phyloP scores from a whole-genome alignment of 805 yeast species.

The Candida ponderosae region DNA sequence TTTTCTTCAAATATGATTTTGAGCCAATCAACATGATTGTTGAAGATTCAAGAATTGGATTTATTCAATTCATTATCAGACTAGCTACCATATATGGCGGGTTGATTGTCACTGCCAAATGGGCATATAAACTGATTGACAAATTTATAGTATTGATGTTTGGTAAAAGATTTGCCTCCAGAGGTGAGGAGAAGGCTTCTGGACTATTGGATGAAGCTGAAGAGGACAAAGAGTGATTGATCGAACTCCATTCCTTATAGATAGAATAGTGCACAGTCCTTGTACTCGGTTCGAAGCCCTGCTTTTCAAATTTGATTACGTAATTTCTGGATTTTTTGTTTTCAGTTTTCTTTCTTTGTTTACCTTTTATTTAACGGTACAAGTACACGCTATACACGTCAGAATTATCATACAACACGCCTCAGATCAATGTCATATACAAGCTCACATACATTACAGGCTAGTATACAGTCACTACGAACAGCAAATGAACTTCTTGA shows the following conservation, averaged over 20 bases:
- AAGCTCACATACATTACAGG: slow-evolving; percentile 11
- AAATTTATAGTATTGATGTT: slow-evolving; percentile 38
- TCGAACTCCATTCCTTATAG: too few species aligned
- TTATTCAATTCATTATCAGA: slow-evolving; percentile 68
- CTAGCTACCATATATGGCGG: slow-evolving; percentile 83
- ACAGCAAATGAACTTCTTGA: slow-evolving; percentile 27
- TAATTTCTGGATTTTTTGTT: too few species aligned
- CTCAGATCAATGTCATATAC: slow-evolving; percentile 11
- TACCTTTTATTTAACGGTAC: too few species aligned
- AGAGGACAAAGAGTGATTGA: neutral
- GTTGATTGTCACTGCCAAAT: slow-evolving; percentile 58
- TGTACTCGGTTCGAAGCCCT: too few species aligned
- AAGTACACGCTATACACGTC: too few species aligned
- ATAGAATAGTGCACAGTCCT: too few species aligned
- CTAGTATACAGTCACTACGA: slow-evolving; percentile 25
- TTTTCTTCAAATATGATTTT: slow-evolving; percentile 77
- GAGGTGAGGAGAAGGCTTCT: slow-evolving; percentile 15
- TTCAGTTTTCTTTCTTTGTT: too few species aligned
- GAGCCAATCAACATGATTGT: slow-evolving; percentile 75
- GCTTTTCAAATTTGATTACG: too few species aligned
- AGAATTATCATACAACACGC: too few species aligned
- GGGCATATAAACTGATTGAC: slow-evolving; percentile 54
- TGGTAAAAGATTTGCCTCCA: slow-evolving; percentile 44
- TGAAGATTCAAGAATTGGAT: slow-evolving; percentile 66
- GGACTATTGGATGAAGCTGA: slow-evolving; percentile 11